These are phyloP conservation scores for Penicillium thymicola DNA, from an alignment of 2,329 filamentous ascomycete species.

Conservation along the genomic window DNA sequence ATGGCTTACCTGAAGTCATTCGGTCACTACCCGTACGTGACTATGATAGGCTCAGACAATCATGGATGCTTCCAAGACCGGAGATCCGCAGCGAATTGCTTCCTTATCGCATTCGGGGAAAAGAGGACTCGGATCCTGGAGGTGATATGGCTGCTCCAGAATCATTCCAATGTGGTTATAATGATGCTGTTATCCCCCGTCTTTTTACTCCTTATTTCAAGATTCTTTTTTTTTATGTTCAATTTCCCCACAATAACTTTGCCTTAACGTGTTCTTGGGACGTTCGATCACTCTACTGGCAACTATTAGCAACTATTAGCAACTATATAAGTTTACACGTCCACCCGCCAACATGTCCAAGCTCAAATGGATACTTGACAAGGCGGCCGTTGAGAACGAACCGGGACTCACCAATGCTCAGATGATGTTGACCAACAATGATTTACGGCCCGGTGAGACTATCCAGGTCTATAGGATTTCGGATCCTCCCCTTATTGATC, in stretches of 20 bases:
- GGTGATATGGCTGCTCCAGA: neutral
- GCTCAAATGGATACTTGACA: slow-evolving; percentile 43
- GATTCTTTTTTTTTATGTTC: neutral
- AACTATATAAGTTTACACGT: neutral
- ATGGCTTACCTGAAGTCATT: slow-evolving; percentile 23
- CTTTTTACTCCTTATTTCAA: neutral
- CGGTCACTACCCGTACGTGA: slow-evolving; percentile 9
- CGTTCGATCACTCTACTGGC: neutral
- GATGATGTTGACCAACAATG: slow-evolving; percentile 82
- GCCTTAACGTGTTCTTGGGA: neutral
- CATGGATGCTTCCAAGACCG: neutral
- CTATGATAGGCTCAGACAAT: slow-evolving; percentile 11
- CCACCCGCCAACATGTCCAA: slow-evolving; percentile 22
- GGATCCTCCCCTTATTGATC: neutral
- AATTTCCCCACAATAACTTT: neutral
- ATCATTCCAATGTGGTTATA: neutral
- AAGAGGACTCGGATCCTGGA: neutral
- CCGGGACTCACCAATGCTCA: slow-evolving; percentile 73
- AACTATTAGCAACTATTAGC: neutral
- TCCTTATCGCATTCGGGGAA: slow-evolving; percentile 1
- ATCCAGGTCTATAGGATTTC: neutral
- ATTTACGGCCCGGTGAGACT: slow-evolving; percentile 62
- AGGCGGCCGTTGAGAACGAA: slow-evolving; percentile 70
- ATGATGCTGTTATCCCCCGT: neutral
- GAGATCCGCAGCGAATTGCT: neutral